Percentiles rank a stretch among this genome's conserved stretches.
Evolutionary conservation across 495 filamentous ascomycete species (phyloP).

Genomic region (Jackrogersella multiformis): DNA sequence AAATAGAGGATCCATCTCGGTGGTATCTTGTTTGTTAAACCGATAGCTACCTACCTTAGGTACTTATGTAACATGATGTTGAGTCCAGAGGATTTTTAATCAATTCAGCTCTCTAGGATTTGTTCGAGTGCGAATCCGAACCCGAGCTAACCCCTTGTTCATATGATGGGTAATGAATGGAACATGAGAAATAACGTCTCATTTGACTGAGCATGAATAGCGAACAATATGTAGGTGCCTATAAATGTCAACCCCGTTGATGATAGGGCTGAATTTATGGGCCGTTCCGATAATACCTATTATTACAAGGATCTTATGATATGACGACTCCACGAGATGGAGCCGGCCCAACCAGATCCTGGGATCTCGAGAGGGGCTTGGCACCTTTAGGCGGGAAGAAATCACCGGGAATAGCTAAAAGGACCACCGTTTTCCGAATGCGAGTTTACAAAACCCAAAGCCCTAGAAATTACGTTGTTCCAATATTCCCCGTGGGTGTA

Average conservation of each 20-base stretch:
- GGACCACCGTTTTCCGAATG: conserved; percentile 1
- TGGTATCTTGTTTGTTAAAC: not conserved
- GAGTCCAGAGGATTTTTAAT: not conserved
- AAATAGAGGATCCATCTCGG: no score
- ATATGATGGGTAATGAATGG: not conserved
- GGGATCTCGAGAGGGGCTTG: not conserved
- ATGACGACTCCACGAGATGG: not conserved
- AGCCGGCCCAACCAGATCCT: not conserved
- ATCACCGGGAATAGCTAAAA: not conserved
- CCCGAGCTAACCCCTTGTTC: not conserved
- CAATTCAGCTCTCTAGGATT: not conserved
- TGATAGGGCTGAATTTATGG: conserved; percentile 7
- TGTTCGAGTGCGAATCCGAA: not conserved
- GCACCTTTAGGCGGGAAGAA: not conserved
- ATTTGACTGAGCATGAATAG: not conserved
- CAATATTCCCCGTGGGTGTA: not conserved
- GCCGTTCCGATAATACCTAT: not conserved
- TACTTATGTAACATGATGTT: not conserved
- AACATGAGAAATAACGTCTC: no score
- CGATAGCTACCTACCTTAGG: not conserved
- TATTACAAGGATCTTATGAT: not conserved
- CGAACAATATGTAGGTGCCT: not conserved
- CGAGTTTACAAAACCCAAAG: not conserved
- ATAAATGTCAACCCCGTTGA: not conserved
- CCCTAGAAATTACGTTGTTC: not conserved